Evolutionary conservation across 306 rosid genomes (phyloP), one percentile per base, ranked within the genome.

Genomic region (Comarum palustre): DNA sequence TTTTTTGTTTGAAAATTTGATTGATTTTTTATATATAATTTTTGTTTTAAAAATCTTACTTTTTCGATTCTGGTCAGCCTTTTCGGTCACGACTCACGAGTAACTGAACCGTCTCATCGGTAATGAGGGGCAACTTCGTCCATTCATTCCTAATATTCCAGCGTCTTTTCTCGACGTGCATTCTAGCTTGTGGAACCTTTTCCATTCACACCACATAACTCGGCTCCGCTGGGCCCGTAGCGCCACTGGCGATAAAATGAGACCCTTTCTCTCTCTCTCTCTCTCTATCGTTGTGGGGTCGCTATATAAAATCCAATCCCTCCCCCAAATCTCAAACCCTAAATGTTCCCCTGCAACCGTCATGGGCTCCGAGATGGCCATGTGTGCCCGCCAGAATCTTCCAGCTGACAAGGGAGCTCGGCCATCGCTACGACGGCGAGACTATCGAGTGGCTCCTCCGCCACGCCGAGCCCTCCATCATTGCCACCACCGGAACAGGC

Each of bases 361-460:
- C 3, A 86, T 87, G 91, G 80, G 78, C 42, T 84, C 93, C 11
- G 88, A 87, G 24, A 47, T 87, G 50, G 84, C 71, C 1, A 90
- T 94, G 77, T 89, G 96, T 43, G 96, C 98, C 98, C 27, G 96
- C 98, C 2, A 78, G 97, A 10, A 89, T 94, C 38, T 94, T 91
- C 83, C 97, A 94, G 82, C 89, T 94, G 15, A 91, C 98, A 0
- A 90, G 98, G 19, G 97, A 94, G 78, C 91, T 94, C 13, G 92
- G 97, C 48, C 98, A 94, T 82, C 96, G 98, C 27, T 91, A 97
- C 78, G 98, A 94, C 80, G 98, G 97, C 29, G 94, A 93, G 82
- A 93, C 97, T 13, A 91, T 93, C 58, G 92, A 93, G 87, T 93
- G 98, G 98, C 91, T 93, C 14, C 92, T 93, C 60, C 92, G 95